Percentiles rank a stretch among this genome's conserved stretches.
phyloP scores from a whole-genome alignment of 495 filamentous ascomycete species.

The Trichoderma parareesei region DNA sequence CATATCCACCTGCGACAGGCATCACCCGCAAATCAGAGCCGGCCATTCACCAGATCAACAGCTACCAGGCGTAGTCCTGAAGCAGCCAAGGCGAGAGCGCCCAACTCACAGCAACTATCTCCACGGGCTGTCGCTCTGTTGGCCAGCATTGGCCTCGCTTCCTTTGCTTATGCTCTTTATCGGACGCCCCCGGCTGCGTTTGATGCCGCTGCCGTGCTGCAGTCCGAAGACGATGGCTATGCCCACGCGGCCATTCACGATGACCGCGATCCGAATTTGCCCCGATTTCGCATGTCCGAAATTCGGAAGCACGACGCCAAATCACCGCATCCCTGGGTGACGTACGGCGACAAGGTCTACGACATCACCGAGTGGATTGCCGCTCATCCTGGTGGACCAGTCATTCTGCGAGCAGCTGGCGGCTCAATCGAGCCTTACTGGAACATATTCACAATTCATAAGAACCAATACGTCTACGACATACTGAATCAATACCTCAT shows the following conservation, averaged over 20 bases:
- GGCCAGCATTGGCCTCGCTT: not conserved
- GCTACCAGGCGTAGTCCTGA: not conserved
- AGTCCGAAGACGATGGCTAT: not conserved
- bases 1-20: not conserved
- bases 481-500: slow-evolving; percentile 48
- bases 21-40: not conserved
- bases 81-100: not conserved
- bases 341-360: slow-evolving; percentile 45
- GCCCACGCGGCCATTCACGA: not conserved
- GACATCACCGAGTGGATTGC: slow-evolving; percentile 52
- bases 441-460: slow-evolving; percentile 56
- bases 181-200: not conserved
- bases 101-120: not conserved
- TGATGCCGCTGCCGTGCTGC: not conserved
- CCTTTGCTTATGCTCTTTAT: slow-evolving; percentile 3
- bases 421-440: slow-evolving; percentile 52
- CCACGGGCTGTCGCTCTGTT: not conserved
- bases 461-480: slow-evolving; percentile 47
- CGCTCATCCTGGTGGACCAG: slow-evolving; percentile 52
- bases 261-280: slow-evolving; percentile 17
- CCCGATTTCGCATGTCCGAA: slow-evolving; percentile 39
- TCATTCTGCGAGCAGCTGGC: slow-evolving; percentile 51
- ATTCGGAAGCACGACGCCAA: slow-evolving; percentile 38
- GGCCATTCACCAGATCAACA: not conserved
- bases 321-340: slow-evolving; percentile 43